Evolutionary conservation across 495 filamentous ascomycete species (phyloP).

Genomic region (Hypoxylon rickii): DNA sequence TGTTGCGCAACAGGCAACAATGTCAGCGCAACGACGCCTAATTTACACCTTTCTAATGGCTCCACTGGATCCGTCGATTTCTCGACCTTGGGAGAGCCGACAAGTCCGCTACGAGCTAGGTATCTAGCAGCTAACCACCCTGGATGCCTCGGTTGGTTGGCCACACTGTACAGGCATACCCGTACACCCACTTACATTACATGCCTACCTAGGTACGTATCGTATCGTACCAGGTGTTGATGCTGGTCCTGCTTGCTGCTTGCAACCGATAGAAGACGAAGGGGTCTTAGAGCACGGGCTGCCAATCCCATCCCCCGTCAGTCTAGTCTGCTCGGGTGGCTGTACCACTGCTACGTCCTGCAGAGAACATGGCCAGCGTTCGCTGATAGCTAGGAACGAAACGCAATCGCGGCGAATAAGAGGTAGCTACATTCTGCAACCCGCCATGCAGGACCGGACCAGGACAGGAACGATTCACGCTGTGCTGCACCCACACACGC

Average conservation of each 20-base stretch:
- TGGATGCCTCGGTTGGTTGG: slow-evolving; percentile 8
- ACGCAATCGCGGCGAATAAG: slow-evolving; percentile 24
- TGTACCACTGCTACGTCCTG: slow-evolving; percentile 15
- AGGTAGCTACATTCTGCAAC: slow-evolving; percentile 25
- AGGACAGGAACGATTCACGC: slow-evolving; percentile 39
- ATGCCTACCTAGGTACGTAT: too few relatives aligned
- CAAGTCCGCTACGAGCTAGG: slow-evolving; percentile 18
- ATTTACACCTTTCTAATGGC: slow-evolving; percentile 17
- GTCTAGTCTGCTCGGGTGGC: slow-evolving; percentile 17
- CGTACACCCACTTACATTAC: slow-evolving; percentile 15
- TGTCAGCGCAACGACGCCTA: slow-evolving; percentile 30
- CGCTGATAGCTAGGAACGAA: slow-evolving; percentile 34
- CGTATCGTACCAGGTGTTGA: slow-evolving; percentile 9
- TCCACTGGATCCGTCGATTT: slow-evolving; percentile 34
- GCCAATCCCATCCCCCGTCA: slow-evolving; percentile 14
- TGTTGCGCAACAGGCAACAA: slow-evolving; percentile 30
- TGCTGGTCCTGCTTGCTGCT: slow-evolving; percentile 2
- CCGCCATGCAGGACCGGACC: slow-evolving; percentile 33
- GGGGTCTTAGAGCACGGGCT: slow-evolving; percentile 20
- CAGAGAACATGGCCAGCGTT: slow-evolving; percentile 12
- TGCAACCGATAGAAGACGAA: slow-evolving; percentile 9
- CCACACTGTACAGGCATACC: slow-evolving; percentile 15
- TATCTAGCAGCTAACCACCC: slow-evolving; percentile 8
- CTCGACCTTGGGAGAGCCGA: slow-evolving; percentile 19
- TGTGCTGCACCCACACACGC: slow-evolving; percentile 19